phyloP scores from a whole-genome alignment of 495 filamentous ascomycete genomes.

The Sporormia fimetaria region DNA sequence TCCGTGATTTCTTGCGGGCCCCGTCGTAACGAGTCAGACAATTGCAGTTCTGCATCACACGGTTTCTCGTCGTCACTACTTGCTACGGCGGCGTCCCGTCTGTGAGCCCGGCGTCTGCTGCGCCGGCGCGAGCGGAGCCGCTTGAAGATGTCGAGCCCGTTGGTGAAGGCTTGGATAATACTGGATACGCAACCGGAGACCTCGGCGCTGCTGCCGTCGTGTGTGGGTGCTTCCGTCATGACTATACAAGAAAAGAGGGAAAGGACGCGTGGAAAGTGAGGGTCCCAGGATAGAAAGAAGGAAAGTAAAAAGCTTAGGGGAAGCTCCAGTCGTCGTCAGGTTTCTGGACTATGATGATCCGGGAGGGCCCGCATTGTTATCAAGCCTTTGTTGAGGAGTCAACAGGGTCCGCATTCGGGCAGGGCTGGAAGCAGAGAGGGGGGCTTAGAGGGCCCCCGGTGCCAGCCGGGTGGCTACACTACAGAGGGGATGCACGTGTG shows the following conservation, averaged over 20 bases:
- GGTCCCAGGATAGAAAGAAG: slow-evolving; percentile 3
- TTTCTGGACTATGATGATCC: not conserved
- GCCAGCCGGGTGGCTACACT: too few relatives aligned
- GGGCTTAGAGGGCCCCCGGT: too few relatives aligned
- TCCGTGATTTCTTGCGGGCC: slow-evolving; percentile 29
- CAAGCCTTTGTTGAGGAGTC: too few relatives aligned
- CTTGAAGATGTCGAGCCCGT: slow-evolving; percentile 26
- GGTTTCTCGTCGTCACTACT: not conserved
- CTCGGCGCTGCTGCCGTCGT: not conserved
- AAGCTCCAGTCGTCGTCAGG: too few relatives aligned
- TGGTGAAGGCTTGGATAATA: slow-evolving; percentile 24
- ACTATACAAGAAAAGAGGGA: not conserved
- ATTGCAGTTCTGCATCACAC: slow-evolving; percentile 22
- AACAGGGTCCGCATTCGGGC: not conserved
- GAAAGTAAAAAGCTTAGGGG: not conserved
- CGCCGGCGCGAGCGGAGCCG: slow-evolving; percentile 18
- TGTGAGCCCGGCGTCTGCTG: slow-evolving; percentile 20
- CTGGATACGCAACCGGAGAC: slow-evolving; percentile 19
- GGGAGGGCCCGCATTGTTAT: too few relatives aligned
- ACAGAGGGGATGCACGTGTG: slow-evolving; percentile 14
- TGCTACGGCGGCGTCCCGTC: not conserved
- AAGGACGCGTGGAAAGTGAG: not conserved
- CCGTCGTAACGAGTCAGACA: slow-evolving; percentile 26
- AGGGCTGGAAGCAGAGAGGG: not conserved
- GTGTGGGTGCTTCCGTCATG: slow-evolving; percentile 1